phyloP scores from a whole-genome alignment of 2,329 filamentous ascomycete species.

The Fusarium mangiferae region DNA sequence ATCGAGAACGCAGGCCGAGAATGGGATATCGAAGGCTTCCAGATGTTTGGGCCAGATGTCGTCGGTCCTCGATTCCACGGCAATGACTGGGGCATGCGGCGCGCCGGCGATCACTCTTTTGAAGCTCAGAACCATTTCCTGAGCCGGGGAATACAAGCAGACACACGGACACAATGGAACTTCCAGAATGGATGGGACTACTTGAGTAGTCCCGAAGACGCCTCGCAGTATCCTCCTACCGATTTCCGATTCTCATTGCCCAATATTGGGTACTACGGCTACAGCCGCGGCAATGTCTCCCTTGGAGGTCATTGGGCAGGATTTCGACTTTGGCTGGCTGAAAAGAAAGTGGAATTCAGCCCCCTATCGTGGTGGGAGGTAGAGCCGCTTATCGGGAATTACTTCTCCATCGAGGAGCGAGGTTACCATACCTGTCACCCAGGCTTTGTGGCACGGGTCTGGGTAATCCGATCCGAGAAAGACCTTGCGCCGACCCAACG shows the following conservation, averaged over 20 bases:
- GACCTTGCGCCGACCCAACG: neutral
- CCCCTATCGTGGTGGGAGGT: neutral
- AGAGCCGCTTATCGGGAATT: neutral
- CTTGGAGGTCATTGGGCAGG: neutral
- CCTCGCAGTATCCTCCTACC: neutral
- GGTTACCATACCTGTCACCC: neutral
- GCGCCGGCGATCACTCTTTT: neutral
- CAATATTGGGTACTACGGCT: neutral
- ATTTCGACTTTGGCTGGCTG: neutral
- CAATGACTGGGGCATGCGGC: neutral
- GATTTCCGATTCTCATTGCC: neutral
- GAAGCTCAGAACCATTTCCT: neutral
- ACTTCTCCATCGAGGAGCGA: neutral
- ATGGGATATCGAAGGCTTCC: neutral
- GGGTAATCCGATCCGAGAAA: fast-evolving
- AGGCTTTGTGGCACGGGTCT: neutral
- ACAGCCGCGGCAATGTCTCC: neutral
- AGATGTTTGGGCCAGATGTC: neutral
- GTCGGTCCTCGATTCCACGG: neutral
- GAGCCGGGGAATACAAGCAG: fast-evolving
- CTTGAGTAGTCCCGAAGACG: fast-evolving
- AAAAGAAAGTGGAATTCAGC: neutral
- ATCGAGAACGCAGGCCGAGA: fast-evolving
- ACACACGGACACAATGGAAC: fast-evolving
- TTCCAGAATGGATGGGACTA: neutral